Evolutionary conservation across 2,329 filamentous ascomycete genomes (phyloP).

Genomic region (Ophiostoma populinum): DNA sequence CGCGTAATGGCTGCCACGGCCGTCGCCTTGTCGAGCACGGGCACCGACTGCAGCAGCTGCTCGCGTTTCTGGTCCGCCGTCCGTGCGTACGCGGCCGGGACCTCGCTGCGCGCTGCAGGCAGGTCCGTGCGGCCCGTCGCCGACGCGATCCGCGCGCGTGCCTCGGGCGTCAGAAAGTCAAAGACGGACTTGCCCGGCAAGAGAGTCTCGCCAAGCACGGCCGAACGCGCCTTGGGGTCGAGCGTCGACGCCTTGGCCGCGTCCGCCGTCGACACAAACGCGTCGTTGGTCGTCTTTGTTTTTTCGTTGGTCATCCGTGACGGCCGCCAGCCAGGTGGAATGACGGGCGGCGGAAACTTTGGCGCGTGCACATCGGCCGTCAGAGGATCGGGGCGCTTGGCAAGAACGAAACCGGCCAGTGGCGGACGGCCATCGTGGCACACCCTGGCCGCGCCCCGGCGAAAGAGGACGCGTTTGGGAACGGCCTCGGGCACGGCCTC

Average conservation of each 20-base stretch:
- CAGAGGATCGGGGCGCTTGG: constrained; percentile 31
- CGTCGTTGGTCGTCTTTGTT: constrained; percentile 1
- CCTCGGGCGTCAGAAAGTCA: constrained; percentile 67
- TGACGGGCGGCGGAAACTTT: constrained; percentile 45
- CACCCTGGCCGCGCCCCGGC: constrained; percentile 45
- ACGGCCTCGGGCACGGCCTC: too few relatives aligned
- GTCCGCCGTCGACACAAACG: constrained; percentile 52
- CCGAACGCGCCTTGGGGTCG: constrained; percentile 60
- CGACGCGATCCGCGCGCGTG: constrained; percentile 58
- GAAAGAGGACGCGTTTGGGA: too few relatives aligned
- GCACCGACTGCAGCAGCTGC: constrained; percentile 40
- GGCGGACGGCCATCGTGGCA: constrained; percentile 74
- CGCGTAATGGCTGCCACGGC: constrained; percentile 52
- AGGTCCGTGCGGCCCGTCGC: constrained; percentile 62
- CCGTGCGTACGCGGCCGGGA: constrained; percentile 45
- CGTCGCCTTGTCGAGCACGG: constrained; percentile 46
- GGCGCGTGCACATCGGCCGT: constrained; percentile 25
- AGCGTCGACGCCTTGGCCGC: constrained; percentile 61
- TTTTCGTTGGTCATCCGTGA: constrained; percentile 26
- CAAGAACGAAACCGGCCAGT: constrained; percentile 63
- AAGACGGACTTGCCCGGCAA: constrained; percentile 91
- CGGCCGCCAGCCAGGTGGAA: constrained; percentile 60
- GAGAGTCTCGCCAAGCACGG: constrained; percentile 60
- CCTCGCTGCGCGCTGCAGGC: constrained; percentile 60
- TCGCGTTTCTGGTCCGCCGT: constrained; percentile 46